Percentiles rank a stretch among this genome's conserved stretches.
Conservation (phyloP, 257 asterid species). For the Anisodus acutangulus region DNA sequence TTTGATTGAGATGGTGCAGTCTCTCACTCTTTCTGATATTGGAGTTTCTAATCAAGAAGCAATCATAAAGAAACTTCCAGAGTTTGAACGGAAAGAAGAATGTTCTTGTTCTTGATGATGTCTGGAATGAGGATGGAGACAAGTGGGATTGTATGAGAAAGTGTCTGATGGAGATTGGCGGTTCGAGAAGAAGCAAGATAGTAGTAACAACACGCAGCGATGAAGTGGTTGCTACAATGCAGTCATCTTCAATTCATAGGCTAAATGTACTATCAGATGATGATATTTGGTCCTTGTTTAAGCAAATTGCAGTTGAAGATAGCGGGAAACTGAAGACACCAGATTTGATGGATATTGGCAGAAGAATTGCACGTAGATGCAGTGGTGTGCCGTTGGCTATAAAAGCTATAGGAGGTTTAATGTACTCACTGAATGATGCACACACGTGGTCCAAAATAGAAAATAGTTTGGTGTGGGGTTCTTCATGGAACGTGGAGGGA, state of each 20-base stretch:
- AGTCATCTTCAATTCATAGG: not conserved
- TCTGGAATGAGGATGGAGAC: constrained; percentile 27
- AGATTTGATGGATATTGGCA: constrained; percentile 21
- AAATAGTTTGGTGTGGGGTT: constrained; percentile 15
- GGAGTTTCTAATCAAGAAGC: not conserved
- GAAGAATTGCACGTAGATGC: constrained; percentile 18
- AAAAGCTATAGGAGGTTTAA: constrained; percentile 26
- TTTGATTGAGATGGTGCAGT: constrained; percentile 12
- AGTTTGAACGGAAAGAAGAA: constrained; percentile 26
- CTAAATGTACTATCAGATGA: not conserved
- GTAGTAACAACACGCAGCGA: constrained; percentile 30
- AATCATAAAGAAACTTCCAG: not conserved
- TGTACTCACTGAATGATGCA: constrained; percentile 2
- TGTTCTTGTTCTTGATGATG: constrained; percentile 30
- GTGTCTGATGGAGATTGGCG: constrained; percentile 22
- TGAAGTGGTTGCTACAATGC: constrained; percentile 20
- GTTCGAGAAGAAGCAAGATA: constrained; percentile 12
- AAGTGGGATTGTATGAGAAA: constrained; percentile 17
- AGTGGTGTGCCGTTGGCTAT: constrained; percentile 27
- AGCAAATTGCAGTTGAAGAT: not conserved
- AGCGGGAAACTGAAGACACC: constrained; percentile 25
- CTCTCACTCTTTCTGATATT: not conserved
- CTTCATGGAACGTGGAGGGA: not conserved
- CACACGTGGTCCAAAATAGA: constrained; percentile 18
- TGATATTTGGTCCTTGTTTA: not conserved